A percentile compares a stretch with the other conserved stretches of the same genome.
Conservation (phyloP, 2,329 filamentous ascomycete species). For the Mycosphaerelloides madeirae region DNA sequence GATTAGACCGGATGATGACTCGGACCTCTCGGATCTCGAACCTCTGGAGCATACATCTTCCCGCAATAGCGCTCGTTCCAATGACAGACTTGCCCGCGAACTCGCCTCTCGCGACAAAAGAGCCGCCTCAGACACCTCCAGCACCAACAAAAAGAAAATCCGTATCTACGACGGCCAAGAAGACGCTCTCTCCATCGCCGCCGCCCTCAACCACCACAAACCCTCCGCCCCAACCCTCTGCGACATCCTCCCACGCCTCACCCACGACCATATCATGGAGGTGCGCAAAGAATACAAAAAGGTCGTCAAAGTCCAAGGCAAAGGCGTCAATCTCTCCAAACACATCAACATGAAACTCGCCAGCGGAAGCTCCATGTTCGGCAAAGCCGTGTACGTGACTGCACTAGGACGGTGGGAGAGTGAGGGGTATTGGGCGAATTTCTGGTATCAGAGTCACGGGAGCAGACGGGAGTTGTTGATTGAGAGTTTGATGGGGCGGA, state of each 20-base stretch:
- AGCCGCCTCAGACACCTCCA: too few species aligned
- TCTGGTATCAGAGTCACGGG: slow-evolving; percentile 88
- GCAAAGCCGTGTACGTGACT: slow-evolving; percentile 86
- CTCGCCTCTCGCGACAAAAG: slow-evolving; percentile 21
- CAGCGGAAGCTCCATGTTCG: slow-evolving; percentile 59
- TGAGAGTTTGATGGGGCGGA: slow-evolving; percentile 84
- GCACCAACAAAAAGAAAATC: slow-evolving; percentile 60
- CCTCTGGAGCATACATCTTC: slow-evolving; percentile 32
- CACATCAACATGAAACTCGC: slow-evolving; percentile 79
- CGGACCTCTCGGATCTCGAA: slow-evolving; percentile 49
- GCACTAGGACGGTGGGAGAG: slow-evolving; percentile 86
- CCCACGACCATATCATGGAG: slow-evolving; percentile 81
- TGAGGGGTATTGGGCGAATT: slow-evolving; percentile 97
- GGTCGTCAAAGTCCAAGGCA: slow-evolving; percentile 75
- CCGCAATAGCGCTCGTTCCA: slow-evolving; percentile 14
- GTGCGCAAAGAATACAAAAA: slow-evolving; percentile 87
- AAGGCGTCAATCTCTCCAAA: slow-evolving; percentile 79
- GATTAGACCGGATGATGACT: slow-evolving; percentile 53
- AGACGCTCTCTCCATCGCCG: slow-evolving; percentile 71
- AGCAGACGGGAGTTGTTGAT: slow-evolving; percentile 84
- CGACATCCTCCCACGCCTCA: slow-evolving; percentile 76
- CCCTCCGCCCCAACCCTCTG: slow-evolving; percentile 69
- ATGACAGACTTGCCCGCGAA: slow-evolving; percentile 15
- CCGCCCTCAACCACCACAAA: slow-evolving; percentile 62
- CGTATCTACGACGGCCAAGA: slow-evolving; percentile 78